Base-by-base conservation (phyloP, 257 asterid species). In the Ligustrum vulgare region DNA sequence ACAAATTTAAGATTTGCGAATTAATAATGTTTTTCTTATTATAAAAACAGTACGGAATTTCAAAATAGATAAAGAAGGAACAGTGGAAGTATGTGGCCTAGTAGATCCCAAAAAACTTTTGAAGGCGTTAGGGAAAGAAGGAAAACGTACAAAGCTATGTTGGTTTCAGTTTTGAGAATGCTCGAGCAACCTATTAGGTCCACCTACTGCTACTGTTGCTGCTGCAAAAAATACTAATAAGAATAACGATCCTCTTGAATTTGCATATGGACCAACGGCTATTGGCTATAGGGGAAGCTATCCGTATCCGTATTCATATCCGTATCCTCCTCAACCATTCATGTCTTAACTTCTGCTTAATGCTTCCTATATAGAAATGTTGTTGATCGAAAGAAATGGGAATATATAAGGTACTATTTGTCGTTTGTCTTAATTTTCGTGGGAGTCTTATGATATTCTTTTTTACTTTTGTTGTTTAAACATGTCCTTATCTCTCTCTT, bases 141-240 rank as follows among this genome's bases (percentile, higher is more conserved):
- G 68, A 5, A 49, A 34, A 8, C 23, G 8, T 1, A 65, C 70
- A 36, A 72, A 73, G 76, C 12, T 82, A 15, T 34, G 63, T 5
- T 71, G 81, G 80, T 62, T 72, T 23, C 85, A 82, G 54, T 84
- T 32, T 49, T 84, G 90, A 31, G 72, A 81, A 73, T 86, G 86
- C 70, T 80, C 82, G 7, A 31, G 22, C 13, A 72, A 77, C 45
- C 72, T 86, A 13, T 66, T 65, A n/a, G 72, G 74, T 25, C 82
- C 79, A 3, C 62, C 62, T 18, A n/a, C n/a, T n/a, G n/a, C n/a
- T n/a, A n/a, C n/a, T n/a, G n/a, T n/a, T n/a, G 9, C 22, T 15
- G 58, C 60, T 49, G 9, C 49, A 16, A 6, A 6, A 2, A 6
- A 15, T 2, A 5, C 62, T 51, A n/a, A n/a, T 18, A 51, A 16